These are phyloP conservation scores for Alliaria petiolata DNA, from an alignment of 345 rosid species.

Conservation along the genomic window DNA sequence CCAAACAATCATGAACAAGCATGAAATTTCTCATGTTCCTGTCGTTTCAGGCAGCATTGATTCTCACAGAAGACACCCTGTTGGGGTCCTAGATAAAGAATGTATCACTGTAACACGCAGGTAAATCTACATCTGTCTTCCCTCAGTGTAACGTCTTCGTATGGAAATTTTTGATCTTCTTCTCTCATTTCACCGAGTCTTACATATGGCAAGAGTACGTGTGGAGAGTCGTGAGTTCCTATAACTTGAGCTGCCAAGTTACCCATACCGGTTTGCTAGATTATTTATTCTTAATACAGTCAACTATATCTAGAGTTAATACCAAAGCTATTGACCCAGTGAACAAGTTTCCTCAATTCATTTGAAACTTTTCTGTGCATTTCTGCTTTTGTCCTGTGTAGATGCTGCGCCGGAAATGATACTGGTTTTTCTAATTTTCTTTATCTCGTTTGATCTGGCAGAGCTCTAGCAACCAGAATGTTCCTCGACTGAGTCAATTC, in stretches of 20 bases:
- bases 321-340: background rate
- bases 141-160: background rate
- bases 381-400: background rate
- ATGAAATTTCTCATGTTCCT: constrained; percentile 56
- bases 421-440: background rate
- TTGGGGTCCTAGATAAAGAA: constrained; percentile 82
- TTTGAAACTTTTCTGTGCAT: background rate
- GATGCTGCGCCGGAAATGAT: constrained; percentile 1
- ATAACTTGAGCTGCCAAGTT: background rate
- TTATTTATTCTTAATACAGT: background rate
- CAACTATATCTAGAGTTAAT: background rate
- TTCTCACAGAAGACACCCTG: constrained; percentile 44
- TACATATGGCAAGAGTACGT: background rate
- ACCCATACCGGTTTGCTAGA: background rate
- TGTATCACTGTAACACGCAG: constrained; percentile 70
- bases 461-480: constrained; percentile 35
- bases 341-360: background rate
- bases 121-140: constrained; percentile 31
- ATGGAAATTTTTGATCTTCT: background rate
- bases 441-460: constrained; percentile 15
- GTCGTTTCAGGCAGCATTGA: constrained; percentile 54
- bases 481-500: constrained; percentile 14
- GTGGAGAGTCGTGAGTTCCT: background rate
- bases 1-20: constrained; percentile 50
- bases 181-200: background rate